phyloP scores from a whole-genome alignment of 371 early-diverging fungal species.

The Mortierella sp. region DNA sequence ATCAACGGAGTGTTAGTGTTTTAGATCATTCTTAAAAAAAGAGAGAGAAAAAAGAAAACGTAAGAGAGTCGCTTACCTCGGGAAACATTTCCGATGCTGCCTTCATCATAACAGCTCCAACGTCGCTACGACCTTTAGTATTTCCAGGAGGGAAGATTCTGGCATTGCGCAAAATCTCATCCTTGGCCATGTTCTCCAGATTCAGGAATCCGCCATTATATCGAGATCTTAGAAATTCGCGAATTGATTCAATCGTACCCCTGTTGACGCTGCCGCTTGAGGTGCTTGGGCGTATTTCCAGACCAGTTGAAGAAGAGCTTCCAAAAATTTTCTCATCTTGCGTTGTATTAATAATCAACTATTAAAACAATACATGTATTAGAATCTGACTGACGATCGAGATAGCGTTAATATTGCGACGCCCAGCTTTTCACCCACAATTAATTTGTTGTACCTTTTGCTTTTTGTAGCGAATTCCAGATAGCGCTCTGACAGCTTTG shows the following conservation, averaged over 20 bases:
- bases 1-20: not conserved
- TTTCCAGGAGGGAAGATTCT: constrained; percentile 29
- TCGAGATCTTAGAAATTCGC: constrained; percentile 27
- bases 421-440: not conserved
- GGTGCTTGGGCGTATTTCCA: not conserved
- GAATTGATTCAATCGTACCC: constrained; percentile 28
- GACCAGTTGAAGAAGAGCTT: no score
- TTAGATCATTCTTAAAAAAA: not conserved
- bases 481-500: constrained; percentile 11
- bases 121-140: constrained; percentile 15
- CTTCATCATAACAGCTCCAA: constrained; percentile 40
- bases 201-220: constrained; percentile 34
- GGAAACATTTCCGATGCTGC: constrained; percentile 44
- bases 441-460: constrained; percentile 21
- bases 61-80: constrained; percentile 17
- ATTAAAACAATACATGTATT: not conserved
- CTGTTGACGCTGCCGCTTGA: not conserved
- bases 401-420: not conserved
- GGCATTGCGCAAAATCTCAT: constrained; percentile 22
- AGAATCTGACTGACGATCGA: not conserved
- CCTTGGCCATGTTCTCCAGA: constrained; percentile 37
- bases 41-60: not conserved
- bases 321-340: constrained; percentile 14
- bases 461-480: constrained; percentile 27
- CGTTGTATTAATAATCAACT: constrained; percentile 31